Percentiles rank a stretch among this genome's conserved stretches.
Conservation (phyloP, 257 asterid genomes). For the Ballota nigra region DNA sequence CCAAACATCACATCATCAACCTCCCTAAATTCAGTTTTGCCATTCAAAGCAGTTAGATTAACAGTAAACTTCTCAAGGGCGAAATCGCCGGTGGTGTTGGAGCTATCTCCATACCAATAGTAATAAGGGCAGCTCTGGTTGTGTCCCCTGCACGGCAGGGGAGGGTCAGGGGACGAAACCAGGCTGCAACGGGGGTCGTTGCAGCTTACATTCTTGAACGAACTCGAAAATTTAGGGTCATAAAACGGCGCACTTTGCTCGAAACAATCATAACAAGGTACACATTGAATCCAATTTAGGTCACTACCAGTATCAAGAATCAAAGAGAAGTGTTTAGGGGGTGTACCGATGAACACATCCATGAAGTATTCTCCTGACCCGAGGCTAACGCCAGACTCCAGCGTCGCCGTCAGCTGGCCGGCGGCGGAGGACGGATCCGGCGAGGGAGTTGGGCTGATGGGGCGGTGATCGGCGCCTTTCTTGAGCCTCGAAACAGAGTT, state of each 20-base stretch:
- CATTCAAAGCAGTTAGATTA: slow-evolving; percentile 53
- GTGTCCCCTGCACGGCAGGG: slow-evolving; percentile 42
- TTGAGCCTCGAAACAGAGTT: slow-evolving; percentile 39
- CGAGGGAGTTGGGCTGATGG: slow-evolving; percentile 9
- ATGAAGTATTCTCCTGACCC: slow-evolving; percentile 79
- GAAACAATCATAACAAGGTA: slow-evolving; percentile 84
- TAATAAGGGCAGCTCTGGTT: slow-evolving; percentile 73
- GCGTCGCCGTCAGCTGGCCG: slow-evolving; percentile 69
- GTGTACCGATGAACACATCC: slow-evolving; percentile 87
- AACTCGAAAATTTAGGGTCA: slow-evolving; percentile 52
- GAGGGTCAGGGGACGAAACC: slow-evolving; percentile 80
- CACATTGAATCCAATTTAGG: slow-evolving; percentile 91
- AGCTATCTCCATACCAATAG: slow-evolving; percentile 95
- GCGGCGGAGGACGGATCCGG: slow-evolving; percentile 33
- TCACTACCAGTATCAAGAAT: slow-evolving; percentile 95
- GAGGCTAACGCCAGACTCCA: slow-evolving; percentile 60
- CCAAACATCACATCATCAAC: slow-evolving; percentile 93
- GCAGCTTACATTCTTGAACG: slow-evolving; percentile 60
- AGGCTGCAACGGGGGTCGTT: slow-evolving; percentile 64
- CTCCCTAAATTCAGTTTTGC: slow-evolving; percentile 44
- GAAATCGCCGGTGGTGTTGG: slow-evolving; percentile 88
- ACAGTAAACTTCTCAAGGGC: slow-evolving; percentile 80
- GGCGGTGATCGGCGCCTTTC: background rate
- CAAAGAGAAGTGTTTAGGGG: slow-evolving; percentile 76
- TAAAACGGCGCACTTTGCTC: slow-evolving; percentile 76